phyloP scores from a whole-genome alignment of 345 rosid genomes.

The Rubroshorea leprosula region DNA sequence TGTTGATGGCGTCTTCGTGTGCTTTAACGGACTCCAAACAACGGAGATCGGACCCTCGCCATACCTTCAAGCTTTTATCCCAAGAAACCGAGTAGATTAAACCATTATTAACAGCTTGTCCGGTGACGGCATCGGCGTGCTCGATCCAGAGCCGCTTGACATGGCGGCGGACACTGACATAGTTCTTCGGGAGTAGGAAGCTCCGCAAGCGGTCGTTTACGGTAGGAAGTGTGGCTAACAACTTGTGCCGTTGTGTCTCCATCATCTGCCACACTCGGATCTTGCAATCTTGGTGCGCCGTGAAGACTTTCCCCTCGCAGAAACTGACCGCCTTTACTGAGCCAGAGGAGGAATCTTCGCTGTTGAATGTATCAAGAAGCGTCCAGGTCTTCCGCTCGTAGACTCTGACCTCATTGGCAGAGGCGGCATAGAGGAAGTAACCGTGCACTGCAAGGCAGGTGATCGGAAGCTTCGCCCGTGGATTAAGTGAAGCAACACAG shows the following conservation, averaged over 20 bases:
- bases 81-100: conserved; percentile 44
- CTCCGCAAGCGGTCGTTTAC: conserved; percentile 28
- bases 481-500: conserved; percentile 28
- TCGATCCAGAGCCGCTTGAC: conserved; percentile 43
- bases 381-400: conserved; percentile 24
- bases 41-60: conserved; percentile 20
- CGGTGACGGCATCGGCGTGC: conserved; percentile 43
- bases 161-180: conserved; percentile 41
- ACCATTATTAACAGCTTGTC: conserved; percentile 27
- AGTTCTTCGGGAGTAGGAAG: conserved; percentile 30
- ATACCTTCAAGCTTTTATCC: conserved; percentile 46
- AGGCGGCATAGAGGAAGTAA: conserved; percentile 37
- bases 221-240: conserved; percentile 40
- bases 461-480: conserved; percentile 21
- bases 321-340: conserved; percentile 41
- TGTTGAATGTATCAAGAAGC: conserved; percentile 23
- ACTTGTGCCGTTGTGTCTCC: conserved; percentile 21
- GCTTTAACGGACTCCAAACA: conserved; percentile 46
- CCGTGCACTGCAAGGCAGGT: conserved; percentile 35
- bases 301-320: conserved; percentile 28
- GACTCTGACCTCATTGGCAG: conserved; percentile 32
- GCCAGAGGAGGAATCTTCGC: conserved; percentile 27
- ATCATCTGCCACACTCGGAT: conserved; percentile 36
- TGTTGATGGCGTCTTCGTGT: conserved; percentile 43
- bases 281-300: conserved; percentile 50